A percentile compares a stretch with the other conserved stretches of the same genome.
phyloP scores from a whole-genome alignment of 441 rosid species.

The Mallotus repandus region DNA sequence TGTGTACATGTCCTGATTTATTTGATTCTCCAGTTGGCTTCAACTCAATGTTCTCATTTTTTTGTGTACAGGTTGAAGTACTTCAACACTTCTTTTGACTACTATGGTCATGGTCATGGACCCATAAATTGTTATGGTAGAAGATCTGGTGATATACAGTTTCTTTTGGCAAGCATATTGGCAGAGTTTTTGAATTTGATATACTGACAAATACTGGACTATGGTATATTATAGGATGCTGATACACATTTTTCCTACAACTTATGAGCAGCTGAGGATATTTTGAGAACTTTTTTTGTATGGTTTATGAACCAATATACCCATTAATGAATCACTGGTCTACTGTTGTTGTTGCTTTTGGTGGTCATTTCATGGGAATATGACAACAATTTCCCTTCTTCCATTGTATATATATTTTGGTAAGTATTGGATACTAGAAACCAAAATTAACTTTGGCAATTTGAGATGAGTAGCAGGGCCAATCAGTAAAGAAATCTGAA shows the following conservation, averaged over 20 bases:
- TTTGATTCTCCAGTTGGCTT: background rate
- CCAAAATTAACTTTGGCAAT: too few relatives aligned
- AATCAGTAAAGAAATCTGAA: too few relatives aligned
- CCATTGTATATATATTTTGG: too few relatives aligned
- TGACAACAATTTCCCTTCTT: too few relatives aligned
- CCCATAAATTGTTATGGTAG: background rate
- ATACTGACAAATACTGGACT: background rate
- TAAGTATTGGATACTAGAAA: too few relatives aligned
- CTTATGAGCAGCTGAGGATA: too few relatives aligned
- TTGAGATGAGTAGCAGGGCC: too few relatives aligned
- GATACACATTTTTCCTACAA: background rate
- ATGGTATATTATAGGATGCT: background rate
- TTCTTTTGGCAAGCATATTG: background rate
- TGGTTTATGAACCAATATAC: too few relatives aligned
- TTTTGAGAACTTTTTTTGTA: too few relatives aligned
- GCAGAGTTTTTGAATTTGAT: background rate
- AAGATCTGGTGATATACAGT: background rate
- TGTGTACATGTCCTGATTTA: background rate
- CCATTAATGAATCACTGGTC: too few relatives aligned
- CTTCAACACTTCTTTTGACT: background rate
- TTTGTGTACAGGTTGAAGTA: background rate
- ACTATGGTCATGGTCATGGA: background rate
- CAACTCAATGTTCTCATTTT: background rate
- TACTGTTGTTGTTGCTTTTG: too few relatives aligned
- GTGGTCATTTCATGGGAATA: too few relatives aligned